Base-by-base conservation (phyloP, 495 filamentous ascomycete species). In the Cladorrhinum samala region DNA sequence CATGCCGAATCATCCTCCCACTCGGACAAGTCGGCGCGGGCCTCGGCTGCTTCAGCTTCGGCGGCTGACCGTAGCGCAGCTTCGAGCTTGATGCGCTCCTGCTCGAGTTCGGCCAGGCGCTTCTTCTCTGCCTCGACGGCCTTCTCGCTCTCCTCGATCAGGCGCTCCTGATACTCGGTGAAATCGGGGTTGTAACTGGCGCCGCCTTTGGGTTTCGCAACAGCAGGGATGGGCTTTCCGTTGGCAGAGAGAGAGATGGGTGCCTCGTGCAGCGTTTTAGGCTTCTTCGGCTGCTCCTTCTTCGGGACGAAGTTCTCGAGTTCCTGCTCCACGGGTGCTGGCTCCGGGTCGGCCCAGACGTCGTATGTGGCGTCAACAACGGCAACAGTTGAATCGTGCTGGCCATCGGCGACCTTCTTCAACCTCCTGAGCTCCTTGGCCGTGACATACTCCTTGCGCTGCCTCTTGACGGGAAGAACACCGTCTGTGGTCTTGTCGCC, bases 141-240 rank as follows among this genome's bases (percentile, higher is more conserved):
- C 68, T 86, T 85, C 47, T 82, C 75, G 23, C 89, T 88, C 64
- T 90, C 87, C 24, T 80, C 76, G 17, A 78, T 76, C 38, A 95
- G 70, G 4, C 92, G 79, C 9, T 77, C 74, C 50, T 88, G 83
- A 79, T 92, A 98, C 46, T 95, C 89, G 52, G 82, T 77, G 52
- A 92, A 93, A 7, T 76, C 73, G 0, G 93, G 93, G 61, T 98
- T 98, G 68, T 98, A 98, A 64, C 88, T 94, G 63, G 81, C 85
- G 39, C 88, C 91, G 2, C 83, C 88, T 16, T 81, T 80, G 2
- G 93, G 93, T 52, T 79, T 84, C 53, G 77, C 74, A 5, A 97
- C 85, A n/a, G 89, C 82, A 1, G 89, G 87, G 14, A 95, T 71
- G 0, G 75, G 61, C 57, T 89, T 91, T 7, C 89, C 89, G 62